Percentiles rank a stretch among this genome's conserved stretches.
Evolutionary conservation across 2,329 filamentous ascomycete genomes (phyloP).

Genomic region (Paraconiothyrium brasiliense): DNA sequence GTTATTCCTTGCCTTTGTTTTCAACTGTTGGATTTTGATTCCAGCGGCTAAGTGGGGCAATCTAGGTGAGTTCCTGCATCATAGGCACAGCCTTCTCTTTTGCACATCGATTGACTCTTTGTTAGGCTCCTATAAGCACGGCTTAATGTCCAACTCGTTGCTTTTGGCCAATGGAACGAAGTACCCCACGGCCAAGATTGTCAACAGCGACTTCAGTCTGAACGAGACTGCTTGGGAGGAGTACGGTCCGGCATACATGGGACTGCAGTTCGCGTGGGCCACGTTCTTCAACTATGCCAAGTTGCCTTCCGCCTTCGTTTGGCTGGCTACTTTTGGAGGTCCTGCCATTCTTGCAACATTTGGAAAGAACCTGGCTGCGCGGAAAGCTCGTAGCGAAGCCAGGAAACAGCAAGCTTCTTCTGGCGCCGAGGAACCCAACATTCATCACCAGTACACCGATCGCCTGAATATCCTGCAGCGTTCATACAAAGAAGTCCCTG

Average conservation of each 20-base stretch:
- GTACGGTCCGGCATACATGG: conserved; percentile 65
- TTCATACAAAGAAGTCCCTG: conserved; percentile 65
- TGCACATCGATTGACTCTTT: too few species aligned
- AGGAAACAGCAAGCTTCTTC: conserved; percentile 9
- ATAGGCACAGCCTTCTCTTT: too few species aligned
- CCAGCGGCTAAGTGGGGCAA: conserved; percentile 68
- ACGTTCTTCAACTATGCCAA: conserved; percentile 70
- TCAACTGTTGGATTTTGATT: conserved; percentile 67
- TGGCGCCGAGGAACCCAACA: conserved; percentile 3
- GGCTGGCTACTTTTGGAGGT: conserved; percentile 67
- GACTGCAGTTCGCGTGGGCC: conserved; percentile 65
- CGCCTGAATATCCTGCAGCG: conserved; percentile 68
- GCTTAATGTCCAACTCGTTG: conserved; percentile 67
- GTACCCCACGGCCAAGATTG: conserved; percentile 56
- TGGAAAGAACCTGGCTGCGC: conserved; percentile 51
- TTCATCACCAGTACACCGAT: conserved; percentile 66
- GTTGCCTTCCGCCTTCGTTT: conserved; percentile 66
- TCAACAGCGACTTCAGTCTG: conserved; percentile 56
- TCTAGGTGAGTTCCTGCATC: conserved; percentile 49
- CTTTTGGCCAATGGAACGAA: conserved; percentile 60
- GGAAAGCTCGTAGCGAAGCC: conserved; percentile 34
- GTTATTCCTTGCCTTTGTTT: conserved; percentile 63
- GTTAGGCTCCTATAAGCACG: conserved; percentile 54
- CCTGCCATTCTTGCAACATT: conserved; percentile 58
- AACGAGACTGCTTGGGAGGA: conserved; percentile 59